Percentiles rank a stretch among this genome's conserved stretches.
phyloP scores from a whole-genome alignment of 2,329 filamentous ascomycete species.

The Juglanconis juglandina region DNA sequence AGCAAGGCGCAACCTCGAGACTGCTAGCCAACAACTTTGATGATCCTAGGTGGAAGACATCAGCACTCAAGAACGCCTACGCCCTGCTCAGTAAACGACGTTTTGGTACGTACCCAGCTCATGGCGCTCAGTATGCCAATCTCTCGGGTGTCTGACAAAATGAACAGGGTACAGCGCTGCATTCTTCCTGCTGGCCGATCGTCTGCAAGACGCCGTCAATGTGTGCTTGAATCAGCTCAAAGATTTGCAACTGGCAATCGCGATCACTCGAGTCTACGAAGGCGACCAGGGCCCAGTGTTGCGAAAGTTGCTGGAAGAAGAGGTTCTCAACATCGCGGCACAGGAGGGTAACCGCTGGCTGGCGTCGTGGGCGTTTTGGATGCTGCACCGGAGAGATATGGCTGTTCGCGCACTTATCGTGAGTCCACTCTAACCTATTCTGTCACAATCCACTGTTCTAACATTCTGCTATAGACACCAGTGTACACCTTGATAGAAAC shows the following conservation, averaged over 20 bases:
- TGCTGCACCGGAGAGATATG: constrained; percentile 77
- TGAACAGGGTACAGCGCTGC: constrained; percentile 83
- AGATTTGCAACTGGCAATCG: constrained; percentile 85
- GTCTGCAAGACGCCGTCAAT: constrained; percentile 78
- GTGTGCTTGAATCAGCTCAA: constrained; percentile 83
- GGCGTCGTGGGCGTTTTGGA: constrained; percentile 93
- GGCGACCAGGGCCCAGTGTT: constrained; percentile 77
- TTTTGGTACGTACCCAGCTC: constrained; percentile 55
- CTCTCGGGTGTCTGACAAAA: constrained; percentile 34
- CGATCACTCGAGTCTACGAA: constrained; percentile 82
- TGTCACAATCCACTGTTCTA: background rate
- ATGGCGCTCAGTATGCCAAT: background rate
- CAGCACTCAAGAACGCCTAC: constrained; percentile 94
- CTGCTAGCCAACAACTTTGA: constrained; percentile 88
- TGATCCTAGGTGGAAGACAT: constrained; percentile 80
- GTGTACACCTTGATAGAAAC: constrained; percentile 71
- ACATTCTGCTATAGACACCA: constrained; percentile 58
- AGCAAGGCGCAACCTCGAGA: constrained; percentile 75
- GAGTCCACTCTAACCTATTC: constrained; percentile 32
- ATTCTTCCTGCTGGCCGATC: constrained; percentile 89
- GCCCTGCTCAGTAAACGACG: constrained; percentile 85
- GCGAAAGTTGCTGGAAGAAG: constrained; percentile 70
- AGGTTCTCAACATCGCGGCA: constrained; percentile 72
- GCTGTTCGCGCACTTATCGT: constrained; percentile 81
- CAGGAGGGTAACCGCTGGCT: constrained; percentile 88